These are phyloP conservation scores for Leptographium flavum DNA, from an alignment of 2,329 filamentous ascomycete species.

Conservation along the genomic window DNA sequence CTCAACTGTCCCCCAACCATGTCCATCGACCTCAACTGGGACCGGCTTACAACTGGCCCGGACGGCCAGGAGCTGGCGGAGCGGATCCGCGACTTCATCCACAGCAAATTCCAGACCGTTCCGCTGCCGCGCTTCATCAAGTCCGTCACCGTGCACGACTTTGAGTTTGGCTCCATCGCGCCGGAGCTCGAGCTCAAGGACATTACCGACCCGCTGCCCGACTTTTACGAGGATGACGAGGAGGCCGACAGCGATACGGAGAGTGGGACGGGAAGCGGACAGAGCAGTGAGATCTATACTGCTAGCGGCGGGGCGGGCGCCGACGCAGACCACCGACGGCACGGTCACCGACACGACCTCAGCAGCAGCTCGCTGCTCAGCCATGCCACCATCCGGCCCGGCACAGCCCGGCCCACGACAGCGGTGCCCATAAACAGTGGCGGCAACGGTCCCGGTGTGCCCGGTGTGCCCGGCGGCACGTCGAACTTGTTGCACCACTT, in stretches of 20 bases:
- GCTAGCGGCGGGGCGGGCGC: constrained; percentile 13
- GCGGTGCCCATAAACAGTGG: too few species aligned
- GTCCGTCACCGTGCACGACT: constrained; percentile 85
- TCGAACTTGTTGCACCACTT: constrained; percentile 66
- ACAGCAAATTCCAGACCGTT: constrained; percentile 89
- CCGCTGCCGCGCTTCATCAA: constrained; percentile 90
- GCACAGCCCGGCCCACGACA: constrained; percentile 42
- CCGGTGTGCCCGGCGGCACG: constrained; percentile 54
- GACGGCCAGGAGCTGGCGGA: constrained; percentile 77
- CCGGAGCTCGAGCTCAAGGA: constrained; percentile 89
- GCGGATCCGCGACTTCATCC: constrained; percentile 81
- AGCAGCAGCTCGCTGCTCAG: constrained; percentile 14
- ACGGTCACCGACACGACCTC: constrained; percentile 16
- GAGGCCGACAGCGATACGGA: constrained; percentile 39
- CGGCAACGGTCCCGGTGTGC: constrained; percentile 44
- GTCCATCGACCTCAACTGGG: constrained; percentile 98
- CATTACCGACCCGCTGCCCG: constrained; percentile 85
- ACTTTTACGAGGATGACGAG: constrained; percentile 82
- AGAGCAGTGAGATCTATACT: constrained; percentile 16
- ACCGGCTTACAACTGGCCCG: constrained; percentile 74
- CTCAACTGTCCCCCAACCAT: constrained; percentile 31
- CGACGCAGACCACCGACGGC: not conserved
- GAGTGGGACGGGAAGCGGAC: constrained; percentile 17
- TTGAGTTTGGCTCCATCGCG: constrained; percentile 74
- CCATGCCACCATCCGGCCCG: constrained; percentile 20